Percentiles rank a stretch among this genome's conserved stretches.
Evolutionary conservation across 129 eudicot species (phyloP).

Genomic region (Lonicera japonica): DNA sequence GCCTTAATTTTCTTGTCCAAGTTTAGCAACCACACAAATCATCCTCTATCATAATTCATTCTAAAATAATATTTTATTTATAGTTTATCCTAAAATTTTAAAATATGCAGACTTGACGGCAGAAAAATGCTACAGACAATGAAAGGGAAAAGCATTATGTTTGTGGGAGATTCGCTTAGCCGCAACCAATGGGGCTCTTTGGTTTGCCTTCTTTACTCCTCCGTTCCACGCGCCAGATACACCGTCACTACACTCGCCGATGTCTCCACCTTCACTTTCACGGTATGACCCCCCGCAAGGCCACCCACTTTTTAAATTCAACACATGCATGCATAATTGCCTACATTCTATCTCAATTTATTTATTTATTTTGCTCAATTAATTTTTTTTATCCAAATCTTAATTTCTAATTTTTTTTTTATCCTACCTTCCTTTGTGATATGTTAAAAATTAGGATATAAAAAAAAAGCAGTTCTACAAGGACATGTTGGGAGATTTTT

Average conservation of each 20-base stretch:
- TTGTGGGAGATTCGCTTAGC: slow-evolving; percentile 76
- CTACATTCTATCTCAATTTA: no score
- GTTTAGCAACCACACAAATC: not conserved
- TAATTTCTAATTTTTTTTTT: no score
- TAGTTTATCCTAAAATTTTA: not conserved
- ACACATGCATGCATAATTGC: no score
- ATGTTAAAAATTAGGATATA: no score
- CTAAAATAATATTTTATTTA: not conserved
- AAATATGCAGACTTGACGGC: slow-evolving; percentile 53
- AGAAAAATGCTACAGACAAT: slow-evolving; percentile 40
- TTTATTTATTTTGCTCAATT: no score
- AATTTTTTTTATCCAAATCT: no score
- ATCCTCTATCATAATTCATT: no score
- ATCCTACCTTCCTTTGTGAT: no score
- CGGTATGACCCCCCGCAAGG: slow-evolving; percentile 41
- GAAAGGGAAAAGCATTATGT: slow-evolving; percentile 72
- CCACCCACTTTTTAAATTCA: no score
- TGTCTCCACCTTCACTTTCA: slow-evolving; percentile 46
- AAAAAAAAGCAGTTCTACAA: no score
- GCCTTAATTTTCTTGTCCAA: no score
- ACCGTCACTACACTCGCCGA: slow-evolving; percentile 13
- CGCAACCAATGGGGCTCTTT: slow-evolving; percentile 62
- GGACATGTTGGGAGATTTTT: no score
- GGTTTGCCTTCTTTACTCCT: slow-evolving; percentile 49
- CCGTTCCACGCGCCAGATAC: slow-evolving; percentile 37